Base-by-base conservation (phyloP, 331 rosid species). In the Erythrophleum ivorense region DNA sequence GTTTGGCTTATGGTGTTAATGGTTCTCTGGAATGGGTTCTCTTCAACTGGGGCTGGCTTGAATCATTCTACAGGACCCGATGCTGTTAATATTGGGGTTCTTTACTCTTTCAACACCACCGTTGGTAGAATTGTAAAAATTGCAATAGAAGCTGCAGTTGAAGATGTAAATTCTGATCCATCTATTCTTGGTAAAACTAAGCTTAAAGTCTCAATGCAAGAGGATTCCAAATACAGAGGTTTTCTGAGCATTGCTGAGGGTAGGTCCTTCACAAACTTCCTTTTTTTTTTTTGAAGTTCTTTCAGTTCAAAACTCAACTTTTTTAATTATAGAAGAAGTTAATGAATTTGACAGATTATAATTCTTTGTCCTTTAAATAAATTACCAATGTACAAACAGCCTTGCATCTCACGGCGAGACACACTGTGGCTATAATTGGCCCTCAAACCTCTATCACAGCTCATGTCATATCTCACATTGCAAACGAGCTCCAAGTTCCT, bases 401-500 rank as follows among this genome's bases (percentile, higher is more conserved):
- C 84, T 89, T 96, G 85, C 80, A 73, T 82, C 90, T 96, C 86
- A 92, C 92, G 91, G 92, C 89, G 85, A 86, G 54, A 19, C 88
- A 85, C 54, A 86, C 94, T 9, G 90, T 94, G 78, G 99, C 99
- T 48, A 90, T 96, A 87, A 96, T 96, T 81, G 99, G 99, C 9
- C 99, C 99, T 5, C 99, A 90, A 80, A 84, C 76, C 40, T 96
- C 97, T 73, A 93, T 86, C 69, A 90, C 94, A 33, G 99, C 98
- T 85, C 98, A 96, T 89, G 87, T 89, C 60, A 84, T 96, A 90
- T 83, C 97, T 75, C 97, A 92, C 60, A 91, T 96, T 81, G 98
- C 99, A 58, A 91, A 91, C 36, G 98, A 94, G 88, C 95, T 96
- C 80, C 97, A 87, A 65, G 93, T 92, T 78, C 99, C 99, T 67